Evolutionary conservation across 345 rosid genomes (phyloP).

Genomic region (Laguncularia racemosa): DNA sequence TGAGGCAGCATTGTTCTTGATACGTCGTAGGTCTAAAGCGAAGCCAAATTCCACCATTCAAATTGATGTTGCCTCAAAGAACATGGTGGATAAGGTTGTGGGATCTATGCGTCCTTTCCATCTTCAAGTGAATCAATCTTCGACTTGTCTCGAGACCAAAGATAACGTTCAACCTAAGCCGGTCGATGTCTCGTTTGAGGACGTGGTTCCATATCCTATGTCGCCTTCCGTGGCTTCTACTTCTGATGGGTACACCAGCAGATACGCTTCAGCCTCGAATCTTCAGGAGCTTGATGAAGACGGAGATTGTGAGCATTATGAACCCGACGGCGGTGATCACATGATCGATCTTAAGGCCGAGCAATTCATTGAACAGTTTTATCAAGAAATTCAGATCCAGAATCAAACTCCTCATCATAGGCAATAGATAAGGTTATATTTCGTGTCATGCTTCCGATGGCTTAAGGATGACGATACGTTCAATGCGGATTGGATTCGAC

Average conservation of each 20-base stretch:
- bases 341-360: constrained; percentile 12
- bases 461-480: too few species aligned
- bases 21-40: neutral
- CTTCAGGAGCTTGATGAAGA: constrained; percentile 5
- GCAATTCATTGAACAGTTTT: constrained; percentile 10
- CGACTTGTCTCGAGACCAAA: neutral
- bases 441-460: too few species aligned
- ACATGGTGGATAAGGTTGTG: constrained; percentile 1
- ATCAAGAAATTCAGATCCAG: constrained; percentile 9
- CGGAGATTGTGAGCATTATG: neutral
- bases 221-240: constrained; percentile 3
- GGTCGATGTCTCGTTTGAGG: neutral
- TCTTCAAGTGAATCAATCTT: neutral
- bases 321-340: neutral
- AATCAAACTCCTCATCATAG: neutral
- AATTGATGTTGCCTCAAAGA: neutral
- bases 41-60: neutral
- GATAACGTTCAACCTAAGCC: too few species aligned
- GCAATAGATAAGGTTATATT: too few species aligned
- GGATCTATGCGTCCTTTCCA: constrained; percentile 9
- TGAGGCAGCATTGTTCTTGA: neutral
- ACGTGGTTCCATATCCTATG: neutral
- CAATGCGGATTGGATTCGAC: too few species aligned
- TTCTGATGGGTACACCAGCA: neutral
- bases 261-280: neutral